Evolutionary conservation across 805 yeast species (phyloP), one percentile per base, ranked within the genome.

Genomic region (Yamadazyma endophytica): DNA sequence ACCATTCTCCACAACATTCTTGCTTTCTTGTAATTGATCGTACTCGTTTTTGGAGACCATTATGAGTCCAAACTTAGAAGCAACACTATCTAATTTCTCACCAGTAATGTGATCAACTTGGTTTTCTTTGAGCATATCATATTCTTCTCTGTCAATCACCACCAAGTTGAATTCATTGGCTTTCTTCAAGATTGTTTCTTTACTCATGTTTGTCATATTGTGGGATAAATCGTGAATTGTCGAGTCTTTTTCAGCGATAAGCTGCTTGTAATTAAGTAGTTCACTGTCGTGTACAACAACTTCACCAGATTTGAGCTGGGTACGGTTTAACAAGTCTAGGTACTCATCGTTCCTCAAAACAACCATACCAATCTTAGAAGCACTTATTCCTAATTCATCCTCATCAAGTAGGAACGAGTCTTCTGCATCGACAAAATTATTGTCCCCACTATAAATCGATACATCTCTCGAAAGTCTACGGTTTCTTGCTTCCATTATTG

Each of bases 11-110:
- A 26, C 26, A 3, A 15, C 4, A 19, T 20, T 17, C 19, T 33
- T 37, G 16, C 14, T 17, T n/a, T 29, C 31, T 13, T 33, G 13
- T 2, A 39, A 37, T 16, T 29, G 26, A 5, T 31, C 32, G 18
- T 39, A 29, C 12, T 41, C 43, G 9, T 29, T 29, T 16, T 43
- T 37, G 4, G 43, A 35, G 13, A 44, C 29, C 13, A 42, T 17
- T 7, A 29, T 32, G 26, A 70, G 52, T 4, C 73, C 70, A 25
- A 68, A 45, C 26, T 65, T 70, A 4, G 57, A 52, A 1, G 75
- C 75, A 31, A 55, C 49, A 2, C 46, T 24, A 3, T 21, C 7
- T 12, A 42, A 19, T 21, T 36, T 31, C 26, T 37, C 44, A 11
- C 43, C 42, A 11, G 43, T 41, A 9, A 38, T 29, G 24, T 38